phyloP scores from a whole-genome alignment of 2,329 filamentous ascomycete genomes.

The Tolypocladium guangdongense region DNA sequence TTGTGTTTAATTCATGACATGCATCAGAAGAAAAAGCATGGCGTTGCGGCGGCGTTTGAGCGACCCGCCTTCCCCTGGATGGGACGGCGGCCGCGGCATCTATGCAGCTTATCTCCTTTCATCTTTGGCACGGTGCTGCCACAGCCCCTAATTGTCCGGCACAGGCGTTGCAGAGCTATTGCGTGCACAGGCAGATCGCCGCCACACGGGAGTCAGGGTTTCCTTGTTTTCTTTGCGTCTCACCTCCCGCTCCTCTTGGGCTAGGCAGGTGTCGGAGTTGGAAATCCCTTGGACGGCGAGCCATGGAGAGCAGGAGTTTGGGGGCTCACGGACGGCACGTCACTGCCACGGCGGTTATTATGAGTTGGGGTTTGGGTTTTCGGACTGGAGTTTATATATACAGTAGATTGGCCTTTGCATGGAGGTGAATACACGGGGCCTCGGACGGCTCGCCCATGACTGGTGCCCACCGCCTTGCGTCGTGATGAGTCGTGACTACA shows the following conservation, averaged over 20 bases:
- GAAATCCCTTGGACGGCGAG: neutral
- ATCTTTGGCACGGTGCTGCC: neutral
- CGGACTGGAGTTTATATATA: neutral
- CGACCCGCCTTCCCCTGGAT: neutral
- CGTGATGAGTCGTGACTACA: neutral
- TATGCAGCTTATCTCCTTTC: neutral
- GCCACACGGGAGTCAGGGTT: neutral
- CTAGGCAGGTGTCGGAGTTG: neutral
- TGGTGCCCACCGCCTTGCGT: neutral
- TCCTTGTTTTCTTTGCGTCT: neutral
- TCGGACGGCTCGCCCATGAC: neutral
- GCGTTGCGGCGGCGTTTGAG: slow-evolving; percentile 3
- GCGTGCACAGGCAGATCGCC: slow-evolving; percentile 1
- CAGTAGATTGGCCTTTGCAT: neutral
- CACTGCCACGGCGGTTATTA: neutral
- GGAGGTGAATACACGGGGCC: neutral
- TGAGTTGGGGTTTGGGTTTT: neutral
- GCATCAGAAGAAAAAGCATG: slow-evolving; percentile 5
- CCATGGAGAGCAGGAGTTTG: neutral
- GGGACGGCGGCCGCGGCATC: neutral
- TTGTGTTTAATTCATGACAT: neutral
- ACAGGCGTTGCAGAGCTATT: slow-evolving; percentile 2
- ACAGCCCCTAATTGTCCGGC: slow-evolving; percentile 1
- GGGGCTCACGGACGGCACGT: neutral
- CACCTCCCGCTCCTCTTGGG: neutral